phyloP scores from a whole-genome alignment of 768 basidiomycete species.

The Lanmaoa rubissima region DNA sequence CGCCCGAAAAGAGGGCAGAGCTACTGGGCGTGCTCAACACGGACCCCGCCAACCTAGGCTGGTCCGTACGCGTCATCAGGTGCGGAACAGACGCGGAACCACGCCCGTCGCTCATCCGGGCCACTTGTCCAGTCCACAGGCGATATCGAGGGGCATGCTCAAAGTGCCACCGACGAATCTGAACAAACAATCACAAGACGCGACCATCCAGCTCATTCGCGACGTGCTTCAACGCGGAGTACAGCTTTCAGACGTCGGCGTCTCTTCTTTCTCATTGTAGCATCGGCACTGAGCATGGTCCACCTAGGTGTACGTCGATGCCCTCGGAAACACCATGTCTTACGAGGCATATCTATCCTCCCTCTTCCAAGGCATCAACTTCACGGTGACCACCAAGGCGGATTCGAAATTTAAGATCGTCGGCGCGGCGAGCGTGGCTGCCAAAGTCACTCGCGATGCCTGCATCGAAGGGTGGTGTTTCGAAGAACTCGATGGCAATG shows the following conservation, averaged over 20 bases:
- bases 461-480: constrained; percentile 87
- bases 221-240: constrained; percentile 82
- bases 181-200: constrained; percentile 84
- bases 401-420: constrained; percentile 97
- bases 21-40: constrained; percentile 67
- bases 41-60: constrained; percentile 69
- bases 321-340: constrained; percentile 81
- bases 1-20: constrained; percentile 60
- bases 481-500: constrained; percentile 49
- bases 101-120: neutral
- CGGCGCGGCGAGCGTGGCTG: constrained; percentile 95
- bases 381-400: constrained; percentile 91
- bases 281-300: neutral
- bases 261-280: neutral
- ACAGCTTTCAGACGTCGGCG: constrained; percentile 67
- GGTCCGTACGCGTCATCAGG: constrained; percentile 82
- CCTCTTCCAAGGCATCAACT: constrained; percentile 78
- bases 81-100: constrained; percentile 20
- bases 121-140: constrained; percentile 67
- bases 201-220: constrained; percentile 85
- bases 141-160: constrained; percentile 91
- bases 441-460: constrained; percentile 93
- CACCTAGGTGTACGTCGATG: constrained; percentile 88
- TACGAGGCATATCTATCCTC: constrained; percentile 83
- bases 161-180: constrained; percentile 79